These are phyloP conservation scores for Macroventuria anomochaeta DNA, from an alignment of 2,329 filamentous ascomycete genomes.

Conservation along the genomic window DNA sequence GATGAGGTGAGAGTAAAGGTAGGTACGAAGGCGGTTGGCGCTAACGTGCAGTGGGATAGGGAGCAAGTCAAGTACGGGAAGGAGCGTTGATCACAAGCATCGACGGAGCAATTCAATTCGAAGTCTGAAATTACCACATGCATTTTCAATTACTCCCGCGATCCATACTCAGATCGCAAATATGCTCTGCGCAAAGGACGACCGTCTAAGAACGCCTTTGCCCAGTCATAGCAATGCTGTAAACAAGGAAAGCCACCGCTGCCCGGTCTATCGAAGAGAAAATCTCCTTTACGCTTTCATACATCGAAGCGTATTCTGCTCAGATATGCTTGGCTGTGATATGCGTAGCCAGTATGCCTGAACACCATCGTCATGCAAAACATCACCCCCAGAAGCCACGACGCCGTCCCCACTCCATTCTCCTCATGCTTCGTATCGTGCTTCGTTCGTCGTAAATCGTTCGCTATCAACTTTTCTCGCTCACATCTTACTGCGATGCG, in stretches of 20 bases:
- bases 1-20: no score
- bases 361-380: conserved; percentile 12
- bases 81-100: no score
- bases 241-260: conserved; percentile 16
- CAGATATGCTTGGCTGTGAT: conserved; percentile 1
- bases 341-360: conserved; percentile 7
- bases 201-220: conserved; percentile 19
- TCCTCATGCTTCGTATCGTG: conserved; percentile 13
- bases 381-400: conserved; percentile 18
- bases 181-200: conserved; percentile 16
- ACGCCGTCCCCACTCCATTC: conserved; percentile 6
- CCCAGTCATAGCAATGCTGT: conserved; percentile 20
- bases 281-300: neutral
- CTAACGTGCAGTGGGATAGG: no score
- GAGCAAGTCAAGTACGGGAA: no score
- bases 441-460: conserved; percentile 16
- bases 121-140: conserved; percentile 20
- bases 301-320: neutral
- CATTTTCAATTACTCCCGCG: conserved; percentile 14
- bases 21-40: no score
- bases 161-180: conserved; percentile 8
- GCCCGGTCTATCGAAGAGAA: conserved; percentile 10
- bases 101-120: no score
- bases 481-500: conserved; percentile 76
- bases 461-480: neutral